A percentile compares a stretch with the other conserved stretches of the same genome.
These are phyloP conservation scores for Penicillium lagena DNA, from an alignment of 495 filamentous ascomycete species.

Conservation along the genomic window DNA sequence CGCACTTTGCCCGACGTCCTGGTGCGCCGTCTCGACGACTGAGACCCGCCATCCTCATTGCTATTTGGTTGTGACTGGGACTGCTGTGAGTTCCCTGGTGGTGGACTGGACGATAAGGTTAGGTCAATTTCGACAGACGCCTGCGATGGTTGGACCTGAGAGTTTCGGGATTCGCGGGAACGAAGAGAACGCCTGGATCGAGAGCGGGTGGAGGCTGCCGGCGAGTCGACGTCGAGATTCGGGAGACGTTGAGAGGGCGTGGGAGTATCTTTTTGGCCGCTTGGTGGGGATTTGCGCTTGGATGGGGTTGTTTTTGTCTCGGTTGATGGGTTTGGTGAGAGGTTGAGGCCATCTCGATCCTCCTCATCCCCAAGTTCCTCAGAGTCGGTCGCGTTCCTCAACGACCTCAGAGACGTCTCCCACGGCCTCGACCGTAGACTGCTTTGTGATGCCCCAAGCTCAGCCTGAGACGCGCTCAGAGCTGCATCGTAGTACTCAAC, in stretches of 20 bases:
- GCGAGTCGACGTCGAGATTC: conserved; percentile 2
- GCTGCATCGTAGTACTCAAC: too few species aligned
- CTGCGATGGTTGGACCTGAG: conserved; percentile 14
- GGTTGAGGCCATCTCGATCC: neutral
- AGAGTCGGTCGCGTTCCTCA: conserved; percentile 10
- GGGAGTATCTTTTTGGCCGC: conserved; percentile 5
- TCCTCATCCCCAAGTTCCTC: conserved; percentile 4
- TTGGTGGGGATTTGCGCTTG: conserved; percentile 7
- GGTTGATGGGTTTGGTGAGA: conserved; percentile 4
- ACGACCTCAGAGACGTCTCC: conserved; percentile 6
- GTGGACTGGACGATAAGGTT: conserved; percentile 24
- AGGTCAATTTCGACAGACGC: conserved; percentile 34
- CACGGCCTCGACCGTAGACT: neutral
- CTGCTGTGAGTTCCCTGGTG: conserved; percentile 10
- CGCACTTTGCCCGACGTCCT: conserved; percentile 11
- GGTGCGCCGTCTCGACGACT: conserved; percentile 9
- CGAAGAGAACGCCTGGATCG: conserved; percentile 1
- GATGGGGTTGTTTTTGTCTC: conserved; percentile 4
- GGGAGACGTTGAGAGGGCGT: conserved; percentile 3
- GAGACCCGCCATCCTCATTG: conserved; percentile 14
- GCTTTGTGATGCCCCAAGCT: neutral
- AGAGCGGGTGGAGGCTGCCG: conserved; percentile 7
- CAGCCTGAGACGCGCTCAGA: too few species aligned
- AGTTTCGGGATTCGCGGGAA: neutral
- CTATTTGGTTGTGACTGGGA: conserved; percentile 20